A percentile compares a stretch with the other conserved stretches of the same genome.
These are phyloP conservation scores for Exophiala sp. DNA, from an alignment of 2,329 filamentous ascomycete species.

Conservation along the genomic window DNA sequence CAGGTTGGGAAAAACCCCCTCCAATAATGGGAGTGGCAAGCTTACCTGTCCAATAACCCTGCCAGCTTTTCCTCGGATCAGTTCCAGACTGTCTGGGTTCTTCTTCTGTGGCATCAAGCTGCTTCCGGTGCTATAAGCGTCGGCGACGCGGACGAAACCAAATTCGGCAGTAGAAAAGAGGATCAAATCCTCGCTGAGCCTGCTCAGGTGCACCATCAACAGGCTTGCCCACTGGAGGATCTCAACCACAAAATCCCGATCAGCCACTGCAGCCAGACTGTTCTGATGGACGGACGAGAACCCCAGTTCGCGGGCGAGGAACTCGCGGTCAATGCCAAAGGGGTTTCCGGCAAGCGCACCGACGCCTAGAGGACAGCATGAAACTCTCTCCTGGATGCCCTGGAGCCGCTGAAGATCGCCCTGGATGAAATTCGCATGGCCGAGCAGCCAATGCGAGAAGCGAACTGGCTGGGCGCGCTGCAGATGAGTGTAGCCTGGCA, in stretches of 20 bases:
- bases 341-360: conserved; percentile 76
- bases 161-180: conserved; percentile 74
- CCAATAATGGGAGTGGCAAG: no score
- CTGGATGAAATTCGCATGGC: conserved; percentile 65
- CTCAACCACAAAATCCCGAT: conserved; percentile 78
- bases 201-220: conserved; percentile 71
- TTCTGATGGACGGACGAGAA: conserved; percentile 68
- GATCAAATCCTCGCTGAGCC: conserved; percentile 81
- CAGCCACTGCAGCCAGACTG: conserved; percentile 67
- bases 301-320: conserved; percentile 72
- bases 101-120: conserved; percentile 80
- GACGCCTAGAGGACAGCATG: conserved; percentile 63
- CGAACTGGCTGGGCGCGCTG: conserved; percentile 73
- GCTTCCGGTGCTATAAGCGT: conserved; percentile 73
- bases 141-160: conserved; percentile 66
- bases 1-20: no score
- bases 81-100: conserved; percentile 67
- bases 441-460: conserved; percentile 77
- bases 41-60: conserved; percentile 40
- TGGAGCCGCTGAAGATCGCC: conserved; percentile 71
- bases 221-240: conserved; percentile 72
- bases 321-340: conserved; percentile 72
- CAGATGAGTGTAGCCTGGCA: conserved; percentile 85
- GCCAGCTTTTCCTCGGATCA: conserved; percentile 71
- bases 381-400: conserved; percentile 67